Base-by-base conservation (phyloP, 805 yeast genomes). In the Yarrowia sp. region DNA sequence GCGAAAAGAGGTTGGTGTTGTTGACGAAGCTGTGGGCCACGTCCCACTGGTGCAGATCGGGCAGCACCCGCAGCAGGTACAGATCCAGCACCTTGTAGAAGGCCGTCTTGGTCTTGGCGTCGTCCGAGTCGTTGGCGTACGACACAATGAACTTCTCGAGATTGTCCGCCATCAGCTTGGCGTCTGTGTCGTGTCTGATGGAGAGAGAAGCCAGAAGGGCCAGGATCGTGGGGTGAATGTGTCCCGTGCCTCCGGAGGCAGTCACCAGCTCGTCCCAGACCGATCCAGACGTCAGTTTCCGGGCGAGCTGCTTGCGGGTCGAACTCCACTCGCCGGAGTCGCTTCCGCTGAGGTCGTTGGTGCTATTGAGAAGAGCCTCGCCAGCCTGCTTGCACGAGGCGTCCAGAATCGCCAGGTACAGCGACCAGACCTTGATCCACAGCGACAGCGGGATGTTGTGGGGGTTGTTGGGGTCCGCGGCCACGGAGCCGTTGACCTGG, bases 401-500 rank as follows among this genome's bases (percentile, higher is more conserved):
- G n/a, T 59, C 62, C 33, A 59, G 14, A 31, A 59, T 32, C 10
- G 60, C 62, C 32, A 59, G 16, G n/a, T 59, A 59, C 29, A 59
- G 18, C 13, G 42, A 32, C 62, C 62, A 59, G 19, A 59, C 41
- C 24, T 49, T 42, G 60, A 59, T 49, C 62, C 62, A 59, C 27
- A 49, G 19, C 2, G 35, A 25, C 12, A 41, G 58, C 6, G 61
- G 55, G 24, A 56, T 41, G 36, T 22, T 16, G 27, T 42, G 61
- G 5, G 56, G 55, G 25, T 27, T 42, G 0, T 12, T 7, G n/a
- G 35, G 36, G 16, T 56, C 49, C 14, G 36, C 9, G 2, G 18
- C 22, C 3, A 36, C 21, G 16, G 61, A 13, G 19, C 59, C 35
- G 41, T 49, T 59, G 19, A 22, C 25, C 25, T 32, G 44, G 5